Evolutionary conservation across 2,329 filamentous ascomycete species (phyloP).

Genomic region (Fusarium transvaalense): DNA sequence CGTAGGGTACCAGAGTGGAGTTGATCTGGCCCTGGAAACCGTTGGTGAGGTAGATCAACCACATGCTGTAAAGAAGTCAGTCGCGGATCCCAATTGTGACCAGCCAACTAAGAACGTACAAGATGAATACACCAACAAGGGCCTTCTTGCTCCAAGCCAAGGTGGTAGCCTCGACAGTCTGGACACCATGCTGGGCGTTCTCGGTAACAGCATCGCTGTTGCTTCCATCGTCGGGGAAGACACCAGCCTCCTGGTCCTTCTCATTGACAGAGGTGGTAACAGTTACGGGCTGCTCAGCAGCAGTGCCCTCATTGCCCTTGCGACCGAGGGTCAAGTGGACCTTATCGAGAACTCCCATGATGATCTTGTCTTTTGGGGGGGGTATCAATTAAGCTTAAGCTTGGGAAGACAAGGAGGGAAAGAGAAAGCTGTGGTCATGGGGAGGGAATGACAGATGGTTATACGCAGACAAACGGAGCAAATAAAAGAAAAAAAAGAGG

Average conservation of each 20-base stretch:
- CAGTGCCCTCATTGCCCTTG: conserved; percentile 26
- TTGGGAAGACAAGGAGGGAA: conserved; percentile 24
- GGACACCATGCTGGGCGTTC: conserved; percentile 55
- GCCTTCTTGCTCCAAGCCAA: conserved; percentile 57
- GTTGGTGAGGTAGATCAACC: conserved; percentile 64
- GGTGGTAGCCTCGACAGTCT: conserved; percentile 57
- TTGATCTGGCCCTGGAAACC: conserved; percentile 61
- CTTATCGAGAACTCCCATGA: conserved; percentile 40
- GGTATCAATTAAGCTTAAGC: conserved; percentile 18
- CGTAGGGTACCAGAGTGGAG: conserved; percentile 58
- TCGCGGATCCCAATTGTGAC: conserved; percentile 2
- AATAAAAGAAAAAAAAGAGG: conserved; percentile 21
- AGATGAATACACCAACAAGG: conserved; percentile 52
- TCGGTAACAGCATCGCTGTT: conserved; percentile 31
- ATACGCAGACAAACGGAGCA: conserved; percentile 12
- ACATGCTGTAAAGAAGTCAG: conserved; percentile 53
- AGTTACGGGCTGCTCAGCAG: conserved; percentile 25
- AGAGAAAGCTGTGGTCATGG: not conserved
- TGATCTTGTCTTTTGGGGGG: conserved; percentile 18
- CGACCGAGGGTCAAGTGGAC: conserved; percentile 28
- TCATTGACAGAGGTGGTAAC: conserved; percentile 29
- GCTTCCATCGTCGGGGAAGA: conserved; percentile 22
- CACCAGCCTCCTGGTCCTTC: conserved; percentile 34
- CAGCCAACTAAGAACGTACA: conserved; percentile 43
- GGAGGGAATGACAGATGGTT: conserved; percentile 2